A percentile compares a stretch with the other conserved stretches of the same genome.
phyloP scores from a whole-genome alignment of 2,329 filamentous ascomycete species.

The Orbilia brochopaga region DNA sequence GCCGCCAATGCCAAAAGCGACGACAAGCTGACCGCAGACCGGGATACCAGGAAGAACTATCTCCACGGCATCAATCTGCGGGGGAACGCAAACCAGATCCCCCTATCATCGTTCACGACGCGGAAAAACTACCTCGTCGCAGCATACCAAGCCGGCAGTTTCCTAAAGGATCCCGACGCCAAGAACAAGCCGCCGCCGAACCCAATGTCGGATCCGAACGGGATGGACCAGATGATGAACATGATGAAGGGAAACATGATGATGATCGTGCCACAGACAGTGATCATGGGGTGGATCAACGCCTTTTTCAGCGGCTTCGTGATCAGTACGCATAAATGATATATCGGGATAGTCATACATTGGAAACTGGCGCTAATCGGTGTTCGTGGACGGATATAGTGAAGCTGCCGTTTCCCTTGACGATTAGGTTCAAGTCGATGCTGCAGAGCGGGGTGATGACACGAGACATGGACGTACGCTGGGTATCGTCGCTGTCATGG shows the following conservation, averaged over 20 bases:
- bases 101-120: conserved; percentile 74
- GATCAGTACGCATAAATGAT: conserved; percentile 70
- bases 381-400: conserved; percentile 62
- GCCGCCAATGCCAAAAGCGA: not conserved
- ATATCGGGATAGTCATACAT: conserved; percentile 9
- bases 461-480: conserved; percentile 92
- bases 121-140: conserved; percentile 81
- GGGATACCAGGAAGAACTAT: conserved; percentile 65
- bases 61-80: conserved; percentile 84
- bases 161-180: conserved; percentile 84
- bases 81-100: conserved; percentile 79
- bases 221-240: conserved; percentile 99
- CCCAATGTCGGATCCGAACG: conserved; percentile 90
- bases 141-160: conserved; percentile 83
- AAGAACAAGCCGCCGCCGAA: conserved; percentile 88
- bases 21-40: conserved; percentile 45
- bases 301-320: conserved; percentile 98
- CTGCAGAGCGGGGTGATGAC: conserved; percentile 95
- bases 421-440: conserved; percentile 99
- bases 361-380: conserved; percentile 21
- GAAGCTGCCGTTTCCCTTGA: conserved; percentile 96
- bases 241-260: conserved; percentile 99
- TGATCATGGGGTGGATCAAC: conserved; percentile 99
- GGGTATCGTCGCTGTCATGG: conserved; percentile 98
- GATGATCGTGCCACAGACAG: conserved; percentile 98